Conservation (phyloP, 192 early-diverging fungal genomes). For the Obelidium mucronatum region DNA sequence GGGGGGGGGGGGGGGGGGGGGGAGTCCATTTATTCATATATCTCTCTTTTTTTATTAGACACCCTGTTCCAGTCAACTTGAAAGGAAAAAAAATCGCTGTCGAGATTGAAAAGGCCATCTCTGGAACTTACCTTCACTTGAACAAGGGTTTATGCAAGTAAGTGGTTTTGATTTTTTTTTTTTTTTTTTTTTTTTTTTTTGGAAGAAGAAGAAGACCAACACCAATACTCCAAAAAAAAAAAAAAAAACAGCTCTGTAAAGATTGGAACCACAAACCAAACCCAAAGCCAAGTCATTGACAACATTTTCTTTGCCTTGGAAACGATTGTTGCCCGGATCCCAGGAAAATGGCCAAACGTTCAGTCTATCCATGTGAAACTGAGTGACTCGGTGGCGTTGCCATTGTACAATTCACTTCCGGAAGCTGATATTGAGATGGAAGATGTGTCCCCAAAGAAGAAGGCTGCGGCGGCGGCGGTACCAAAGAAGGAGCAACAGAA, state of each 20-base stretch:
- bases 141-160: slow-evolving; percentile 71
- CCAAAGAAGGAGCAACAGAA: neutral
- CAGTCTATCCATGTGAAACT: slow-evolving; percentile 88
- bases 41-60: slow-evolving; percentile 47
- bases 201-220: no score
- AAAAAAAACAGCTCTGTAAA: slow-evolving; percentile 77
- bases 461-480: neutral
- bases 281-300: slow-evolving; percentile 67
- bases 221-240: no score
- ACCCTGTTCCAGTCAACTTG: slow-evolving; percentile 78
- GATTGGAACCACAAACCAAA: slow-evolving; percentile 71
- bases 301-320: slow-evolving; percentile 77
- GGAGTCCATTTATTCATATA: no score
- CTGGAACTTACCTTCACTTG: slow-evolving; percentile 35
- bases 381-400: slow-evolving; percentile 77
- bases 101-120: neutral
- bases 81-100: slow-evolving; percentile 48
- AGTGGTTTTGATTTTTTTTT: slow-evolving; percentile 36
- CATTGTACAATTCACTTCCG: slow-evolving; percentile 66
- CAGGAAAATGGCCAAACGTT: slow-evolving; percentile 82
- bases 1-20: no score
- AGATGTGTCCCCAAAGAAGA: neutral
- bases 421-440: slow-evolving; percentile 13
- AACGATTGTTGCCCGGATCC: slow-evolving; percentile 69
- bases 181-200: no score